Percentiles rank a stretch among this genome's conserved stretches.
phyloP scores from a whole-genome alignment of 2,329 filamentous ascomycete species.

The Colletotrichum siamense region DNA sequence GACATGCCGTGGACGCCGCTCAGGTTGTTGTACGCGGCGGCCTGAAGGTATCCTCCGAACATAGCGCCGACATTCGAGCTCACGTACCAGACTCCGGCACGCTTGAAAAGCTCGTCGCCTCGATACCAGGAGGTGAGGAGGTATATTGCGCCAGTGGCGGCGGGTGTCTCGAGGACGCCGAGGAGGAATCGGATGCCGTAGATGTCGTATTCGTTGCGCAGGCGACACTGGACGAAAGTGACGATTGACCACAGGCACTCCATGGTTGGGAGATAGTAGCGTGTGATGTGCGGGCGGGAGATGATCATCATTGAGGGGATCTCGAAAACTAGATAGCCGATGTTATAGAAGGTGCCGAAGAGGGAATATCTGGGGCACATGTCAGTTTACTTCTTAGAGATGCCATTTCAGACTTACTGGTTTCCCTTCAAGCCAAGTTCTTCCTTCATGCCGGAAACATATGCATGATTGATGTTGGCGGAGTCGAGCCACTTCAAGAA shows the following conservation, averaged over 20 bases:
- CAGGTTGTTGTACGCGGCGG: slow-evolving; percentile 53
- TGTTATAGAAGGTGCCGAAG: slow-evolving; percentile 19
- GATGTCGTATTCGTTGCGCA: slow-evolving; percentile 26
- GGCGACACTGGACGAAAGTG: slow-evolving; percentile 20
- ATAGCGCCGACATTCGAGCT: slow-evolving; percentile 49
- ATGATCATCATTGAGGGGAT: slow-evolving; percentile 25
- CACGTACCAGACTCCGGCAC: slow-evolving; percentile 52
- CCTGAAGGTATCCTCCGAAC: slow-evolving; percentile 56
- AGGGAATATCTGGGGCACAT: slow-evolving; percentile 4
- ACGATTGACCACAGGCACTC: slow-evolving; percentile 21
- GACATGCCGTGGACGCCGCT: slow-evolving; percentile 49
- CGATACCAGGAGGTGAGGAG: slow-evolving; percentile 35
- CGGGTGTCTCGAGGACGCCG: slow-evolving; percentile 27
- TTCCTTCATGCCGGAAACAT: slow-evolving; percentile 43
- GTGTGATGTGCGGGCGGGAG: slow-evolving; percentile 15
- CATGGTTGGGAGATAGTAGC: slow-evolving; percentile 23
- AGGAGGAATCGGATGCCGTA: slow-evolving; percentile 33
- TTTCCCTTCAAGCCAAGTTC: slow-evolving; percentile 35
- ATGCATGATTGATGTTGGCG: slow-evolving; percentile 34
- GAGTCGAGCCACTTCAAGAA: slow-evolving; percentile 38
- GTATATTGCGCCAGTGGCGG: slow-evolving; percentile 25
- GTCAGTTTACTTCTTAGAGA: too few relatives aligned
- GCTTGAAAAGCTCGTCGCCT: slow-evolving; percentile 43
- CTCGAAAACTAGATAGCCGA: slow-evolving; percentile 23
- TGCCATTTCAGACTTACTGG: too few relatives aligned